Evolutionary conservation across 805 yeast genomes (phyloP), one percentile per base, ranked within the genome.

Genomic region (Myxozyma neglecta): DNA sequence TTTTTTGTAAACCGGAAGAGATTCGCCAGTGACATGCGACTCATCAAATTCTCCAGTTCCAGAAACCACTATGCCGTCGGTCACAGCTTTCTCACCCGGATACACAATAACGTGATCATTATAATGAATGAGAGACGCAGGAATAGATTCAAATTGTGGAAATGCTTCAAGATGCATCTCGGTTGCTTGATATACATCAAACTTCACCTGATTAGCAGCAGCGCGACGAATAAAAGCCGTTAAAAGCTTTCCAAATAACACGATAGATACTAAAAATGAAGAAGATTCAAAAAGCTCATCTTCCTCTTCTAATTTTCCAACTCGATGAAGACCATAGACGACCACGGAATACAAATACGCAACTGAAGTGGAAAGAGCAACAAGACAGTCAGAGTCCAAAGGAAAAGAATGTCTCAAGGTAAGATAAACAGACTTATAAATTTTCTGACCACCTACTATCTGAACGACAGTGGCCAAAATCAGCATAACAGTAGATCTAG

Each of bases 1-100:
- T 0, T 60, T 57, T 66, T 83, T 87, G n/a, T 74, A 74, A 10
- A 86, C 85, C 1, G 91, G 88, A 14, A 76, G 71, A 0, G 76
- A 66, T 76, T 93, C 98, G 68, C 98, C 98, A 1, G 97, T 93
- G 32, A 93, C 79, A 3, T 96, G 85, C 34, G 90, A 83, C 76
- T 93, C 98, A 71, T 93, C 97, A 73, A 90, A 86, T 66, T 89
- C 93, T 62, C 92, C 82, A 18, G 77, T 77, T 3, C 98, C 97
- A 6, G 77, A 73, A 7, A 88, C 77, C 59, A 93, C 72, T 3
- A 90, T 78, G 20, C 87, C 83, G 74, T 93, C 98, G 16, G 69
- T 66, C 3, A 52, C 64, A 14, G 54, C 57, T 9, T 51, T 34
- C 13, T 48, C 49, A 16, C 52, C 63, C 4, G 44, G 39, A 16